phyloP scores from a whole-genome alignment of 106 monocot genomes.

The Platanthera guangdongensis region DNA sequence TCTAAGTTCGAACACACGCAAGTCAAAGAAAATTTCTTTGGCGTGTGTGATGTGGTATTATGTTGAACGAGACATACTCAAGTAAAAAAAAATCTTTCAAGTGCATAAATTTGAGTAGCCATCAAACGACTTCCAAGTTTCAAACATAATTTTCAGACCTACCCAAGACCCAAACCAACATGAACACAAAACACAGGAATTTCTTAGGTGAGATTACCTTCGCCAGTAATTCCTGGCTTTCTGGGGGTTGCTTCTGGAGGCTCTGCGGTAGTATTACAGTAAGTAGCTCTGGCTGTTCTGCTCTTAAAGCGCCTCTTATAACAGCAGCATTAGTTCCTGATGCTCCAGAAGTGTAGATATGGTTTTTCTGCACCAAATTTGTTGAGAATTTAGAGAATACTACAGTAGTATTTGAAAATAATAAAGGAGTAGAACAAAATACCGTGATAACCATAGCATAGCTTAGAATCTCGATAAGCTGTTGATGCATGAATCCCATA shows the following conservation, averaged over 20 bases:
- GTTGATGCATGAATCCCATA: conserved; percentile 99
- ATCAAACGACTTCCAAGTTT: too few species aligned
- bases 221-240: conserved; percentile 90
- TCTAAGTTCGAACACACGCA: too few species aligned
- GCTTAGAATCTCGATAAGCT: conserved; percentile 95
- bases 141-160: too few species aligned
- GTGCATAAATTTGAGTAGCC: too few species aligned
- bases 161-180: too few species aligned
- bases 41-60: too few species aligned
- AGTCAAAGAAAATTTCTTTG: too few species aligned
- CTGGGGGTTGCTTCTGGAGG: conserved; percentile 80
- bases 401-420: conserved; percentile 7
- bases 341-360: conserved; percentile 94
- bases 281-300: conserved; percentile 85
- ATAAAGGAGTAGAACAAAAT: conserved; percentile 8
- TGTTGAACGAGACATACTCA: too few species aligned
- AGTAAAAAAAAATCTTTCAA: too few species aligned
- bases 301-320: conserved; percentile 92
- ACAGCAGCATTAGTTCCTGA: conserved; percentile 98
- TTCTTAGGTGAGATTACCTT: conserved; percentile 42
- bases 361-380: conserved; percentile 67
- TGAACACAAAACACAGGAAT: not conserved
- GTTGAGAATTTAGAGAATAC: not conserved
- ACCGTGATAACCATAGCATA: conserved; percentile 99
- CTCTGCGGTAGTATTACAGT: conserved; percentile 97